Evolutionary conservation across 768 basidiomycete species (phyloP).

Genomic region (Lyophyllum decastes): DNA sequence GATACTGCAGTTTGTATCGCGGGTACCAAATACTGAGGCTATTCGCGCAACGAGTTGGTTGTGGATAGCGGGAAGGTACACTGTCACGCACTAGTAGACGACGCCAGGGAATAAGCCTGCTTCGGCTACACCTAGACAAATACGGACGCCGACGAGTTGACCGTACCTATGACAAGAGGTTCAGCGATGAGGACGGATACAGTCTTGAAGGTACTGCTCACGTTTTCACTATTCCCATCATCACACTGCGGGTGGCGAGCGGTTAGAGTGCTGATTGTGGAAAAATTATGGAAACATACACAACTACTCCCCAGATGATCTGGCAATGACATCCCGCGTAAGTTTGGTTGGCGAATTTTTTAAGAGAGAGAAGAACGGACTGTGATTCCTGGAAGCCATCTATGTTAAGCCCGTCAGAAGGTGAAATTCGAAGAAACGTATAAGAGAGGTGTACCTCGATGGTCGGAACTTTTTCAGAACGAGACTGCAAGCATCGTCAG

Average conservation of each 20-base stretch:
- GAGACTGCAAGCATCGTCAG: constrained; percentile 30
- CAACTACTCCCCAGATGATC: constrained; percentile 66
- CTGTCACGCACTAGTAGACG: constrained; percentile 59
- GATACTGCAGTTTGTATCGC: constrained; percentile 57
- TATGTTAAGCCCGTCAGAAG: constrained; percentile 23
- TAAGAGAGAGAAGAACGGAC: constrained; percentile 31
- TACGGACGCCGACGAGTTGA: constrained; percentile 57
- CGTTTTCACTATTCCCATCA: constrained; percentile 73
- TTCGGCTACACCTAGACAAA: constrained; percentile 66
- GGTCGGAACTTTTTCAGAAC: constrained; percentile 66
- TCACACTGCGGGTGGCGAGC: constrained; percentile 45
- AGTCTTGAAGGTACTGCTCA: constrained; percentile 20
- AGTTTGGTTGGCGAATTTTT: neutral
- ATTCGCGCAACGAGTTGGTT: neutral
- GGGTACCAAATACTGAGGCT: constrained; percentile 74
- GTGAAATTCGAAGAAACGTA: neutral
- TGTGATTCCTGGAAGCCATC: constrained; percentile 68
- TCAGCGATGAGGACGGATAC: neutral
- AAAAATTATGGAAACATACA: constrained; percentile 36
- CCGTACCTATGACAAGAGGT: constrained; percentile 44
- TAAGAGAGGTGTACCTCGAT: constrained; percentile 43
- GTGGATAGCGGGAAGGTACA: neutral
- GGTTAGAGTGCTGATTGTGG: neutral
- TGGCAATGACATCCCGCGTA: constrained; percentile 21
- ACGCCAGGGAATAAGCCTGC: constrained; percentile 76